Evolutionary conservation across 1,284 basidiomycete genomes (phyloP).

Genomic region (Ustilago sp.): DNA sequence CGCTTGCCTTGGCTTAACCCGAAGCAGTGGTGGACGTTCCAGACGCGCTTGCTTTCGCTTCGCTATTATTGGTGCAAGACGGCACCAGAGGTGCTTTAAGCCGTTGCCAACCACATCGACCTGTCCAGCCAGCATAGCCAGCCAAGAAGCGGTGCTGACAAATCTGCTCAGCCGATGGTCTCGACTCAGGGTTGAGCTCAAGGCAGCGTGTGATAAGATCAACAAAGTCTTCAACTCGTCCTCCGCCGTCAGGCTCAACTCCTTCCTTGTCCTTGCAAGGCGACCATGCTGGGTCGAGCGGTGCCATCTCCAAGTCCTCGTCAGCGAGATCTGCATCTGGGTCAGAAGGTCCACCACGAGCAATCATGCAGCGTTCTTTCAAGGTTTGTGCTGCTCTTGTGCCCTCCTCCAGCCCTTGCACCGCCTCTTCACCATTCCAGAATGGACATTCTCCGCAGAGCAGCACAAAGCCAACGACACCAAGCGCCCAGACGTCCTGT

Average conservation of each 20-base stretch:
- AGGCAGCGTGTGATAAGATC: slow-evolving; percentile 83
- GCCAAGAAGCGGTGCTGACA: slow-evolving; percentile 81
- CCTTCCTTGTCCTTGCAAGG: slow-evolving; percentile 40
- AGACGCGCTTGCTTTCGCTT: slow-evolving; percentile 14
- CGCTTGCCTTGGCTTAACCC: neutral
- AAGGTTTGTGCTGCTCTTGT: slow-evolving; percentile 61
- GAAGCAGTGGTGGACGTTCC: neutral
- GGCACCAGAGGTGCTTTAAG: slow-evolving; percentile 31
- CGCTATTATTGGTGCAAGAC: slow-evolving; percentile 25
- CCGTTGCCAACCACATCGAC: slow-evolving; percentile 64
- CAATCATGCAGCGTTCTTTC: slow-evolving; percentile 54
- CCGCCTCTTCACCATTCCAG: slow-evolving; percentile 73
- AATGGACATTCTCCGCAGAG: slow-evolving; percentile 91
- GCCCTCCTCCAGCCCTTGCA: slow-evolving; percentile 58
- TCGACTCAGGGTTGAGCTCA: slow-evolving; percentile 73
- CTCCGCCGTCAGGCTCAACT: slow-evolving; percentile 76
- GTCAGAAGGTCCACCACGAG: slow-evolving; percentile 35
- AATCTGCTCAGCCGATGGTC: slow-evolving; percentile 84
- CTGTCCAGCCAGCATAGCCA: slow-evolving; percentile 73
- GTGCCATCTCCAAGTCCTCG: slow-evolving; percentile 22
- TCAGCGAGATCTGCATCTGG: slow-evolving; percentile 21
- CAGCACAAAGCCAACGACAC: slow-evolving; percentile 96
- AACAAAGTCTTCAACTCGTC: slow-evolving; percentile 82
- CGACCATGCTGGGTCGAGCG: slow-evolving; percentile 42
- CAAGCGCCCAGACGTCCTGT: slow-evolving; percentile 98